Evolutionary conservation across 805 yeast genomes (phyloP).

Genomic region (Ogataea zsoltii): DNA sequence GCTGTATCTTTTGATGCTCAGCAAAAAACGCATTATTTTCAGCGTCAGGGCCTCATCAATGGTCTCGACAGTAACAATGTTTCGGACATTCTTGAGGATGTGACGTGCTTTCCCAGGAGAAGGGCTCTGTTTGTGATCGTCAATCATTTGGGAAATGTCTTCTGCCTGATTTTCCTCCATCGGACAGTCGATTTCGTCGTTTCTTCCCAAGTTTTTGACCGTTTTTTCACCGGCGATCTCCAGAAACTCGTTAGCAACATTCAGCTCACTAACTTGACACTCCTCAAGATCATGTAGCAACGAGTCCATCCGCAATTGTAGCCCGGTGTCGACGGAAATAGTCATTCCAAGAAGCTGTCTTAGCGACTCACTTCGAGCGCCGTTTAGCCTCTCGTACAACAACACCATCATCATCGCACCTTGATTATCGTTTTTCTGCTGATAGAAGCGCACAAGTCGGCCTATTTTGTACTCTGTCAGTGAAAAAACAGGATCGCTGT

Average conservation of each 20-base stretch:
- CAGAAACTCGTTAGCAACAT: not conserved
- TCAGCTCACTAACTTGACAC: not conserved
- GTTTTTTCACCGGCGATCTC: not conserved
- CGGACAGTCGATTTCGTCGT: not conserved
- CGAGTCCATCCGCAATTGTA: not conserved
- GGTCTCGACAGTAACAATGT: not conserved
- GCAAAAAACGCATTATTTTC: not conserved
- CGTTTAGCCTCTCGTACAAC: conserved; percentile 1
- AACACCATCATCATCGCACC: conserved; percentile 2
- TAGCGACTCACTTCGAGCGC: not conserved
- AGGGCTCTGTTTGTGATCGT: not conserved
- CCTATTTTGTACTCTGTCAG: conserved; percentile 1
- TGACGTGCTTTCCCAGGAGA: not conserved
- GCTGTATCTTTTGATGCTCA: not conserved
- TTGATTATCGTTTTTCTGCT: conserved; percentile 2
- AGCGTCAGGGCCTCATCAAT: not conserved
- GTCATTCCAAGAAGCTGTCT: not conserved
- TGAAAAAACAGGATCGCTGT: not conserved
- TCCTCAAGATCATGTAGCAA: not conserved
- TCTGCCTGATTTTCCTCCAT: not conserved
- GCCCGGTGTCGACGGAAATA: not conserved
- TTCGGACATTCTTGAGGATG: not conserved
- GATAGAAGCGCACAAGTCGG: conserved; percentile 6
- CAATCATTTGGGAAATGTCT: not conserved
- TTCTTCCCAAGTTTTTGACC: not conserved